These are phyloP conservation scores for Apiospora phragmitis DNA, from an alignment of 2,329 filamentous ascomycete species.

Conservation along the genomic window DNA sequence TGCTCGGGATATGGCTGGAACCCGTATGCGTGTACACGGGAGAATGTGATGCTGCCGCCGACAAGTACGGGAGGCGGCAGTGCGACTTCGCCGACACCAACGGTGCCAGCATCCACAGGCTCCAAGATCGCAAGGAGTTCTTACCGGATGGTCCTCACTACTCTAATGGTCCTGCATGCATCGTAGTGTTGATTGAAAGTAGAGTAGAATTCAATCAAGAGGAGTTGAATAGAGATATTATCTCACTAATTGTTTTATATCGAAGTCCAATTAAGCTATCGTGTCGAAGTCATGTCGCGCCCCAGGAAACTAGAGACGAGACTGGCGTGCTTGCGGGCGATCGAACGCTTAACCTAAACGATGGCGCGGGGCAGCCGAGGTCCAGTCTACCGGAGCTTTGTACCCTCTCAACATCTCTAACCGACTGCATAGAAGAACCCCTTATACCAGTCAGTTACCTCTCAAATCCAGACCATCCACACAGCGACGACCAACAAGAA, in stretches of 20 bases:
- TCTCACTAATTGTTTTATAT: background rate
- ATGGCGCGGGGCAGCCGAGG: conserved; percentile 6
- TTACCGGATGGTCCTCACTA: background rate
- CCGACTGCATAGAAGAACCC: background rate
- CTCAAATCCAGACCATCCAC: background rate
- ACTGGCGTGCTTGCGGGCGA: background rate
- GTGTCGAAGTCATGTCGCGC: background rate
- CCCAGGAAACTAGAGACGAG: background rate
- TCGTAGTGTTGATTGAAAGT: background rate
- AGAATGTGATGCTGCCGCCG: background rate
- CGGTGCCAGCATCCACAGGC: background rate
- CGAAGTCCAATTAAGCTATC: background rate
- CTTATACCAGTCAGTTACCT: background rate
- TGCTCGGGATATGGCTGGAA: background rate
- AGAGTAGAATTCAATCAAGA: background rate
- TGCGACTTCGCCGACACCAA: background rate
- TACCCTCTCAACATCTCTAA: background rate
- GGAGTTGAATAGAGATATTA: background rate
- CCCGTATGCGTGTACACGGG: background rate
- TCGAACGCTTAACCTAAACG: background rate
- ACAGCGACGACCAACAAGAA: background rate
- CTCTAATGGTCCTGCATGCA: background rate
- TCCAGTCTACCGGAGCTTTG: background rate
- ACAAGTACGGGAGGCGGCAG: background rate
- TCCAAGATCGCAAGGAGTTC: background rate